Percentiles rank a stretch among this genome's conserved stretches.
Conservation (phyloP, 371 early-diverging fungal genomes). For the Gilbertella persicaria region DNA sequence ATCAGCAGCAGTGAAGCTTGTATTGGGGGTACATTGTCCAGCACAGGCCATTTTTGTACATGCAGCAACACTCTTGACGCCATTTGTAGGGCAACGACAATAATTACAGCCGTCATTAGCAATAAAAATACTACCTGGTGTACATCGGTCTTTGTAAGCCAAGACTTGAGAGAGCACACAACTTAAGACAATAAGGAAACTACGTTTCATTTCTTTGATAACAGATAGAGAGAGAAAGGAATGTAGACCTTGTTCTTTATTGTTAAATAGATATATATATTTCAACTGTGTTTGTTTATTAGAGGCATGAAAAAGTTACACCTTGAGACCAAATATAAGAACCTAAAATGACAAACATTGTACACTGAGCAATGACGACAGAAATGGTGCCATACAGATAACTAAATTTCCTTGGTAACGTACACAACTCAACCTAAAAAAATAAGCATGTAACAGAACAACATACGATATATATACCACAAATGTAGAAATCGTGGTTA, state of each 20-base stretch:
- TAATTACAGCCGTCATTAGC: conserved; percentile 1
- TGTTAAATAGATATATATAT: too few species aligned
- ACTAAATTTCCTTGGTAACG: conserved; percentile 33
- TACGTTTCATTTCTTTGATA: too few species aligned
- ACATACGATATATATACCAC: conserved; percentile 54
- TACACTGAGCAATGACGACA: conserved; percentile 46
- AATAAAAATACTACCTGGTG: background rate
- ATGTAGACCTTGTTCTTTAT: too few species aligned
- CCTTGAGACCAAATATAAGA: conserved; percentile 58
- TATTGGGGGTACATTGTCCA: background rate
- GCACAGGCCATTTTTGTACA: conserved; percentile 1
- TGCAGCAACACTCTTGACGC: background rate
- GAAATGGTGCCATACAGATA: conserved; percentile 54
- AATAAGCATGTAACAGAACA: background rate
- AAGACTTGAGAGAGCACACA: background rate
- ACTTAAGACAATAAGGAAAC: background rate
- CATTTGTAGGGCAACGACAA: conserved; percentile 1
- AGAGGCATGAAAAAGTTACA: conserved; percentile 20
- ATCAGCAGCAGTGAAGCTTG: background rate
- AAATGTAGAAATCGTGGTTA: conserved; percentile 80
- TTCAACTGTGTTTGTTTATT: too few species aligned
- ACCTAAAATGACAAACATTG: conserved; percentile 56
- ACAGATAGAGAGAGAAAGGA: too few species aligned
- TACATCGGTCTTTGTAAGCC: background rate
- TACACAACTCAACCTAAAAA: conserved; percentile 48